Evolutionary conservation across 257 asterid genomes (phyloP).

Genomic region (Lantana camara): DNA sequence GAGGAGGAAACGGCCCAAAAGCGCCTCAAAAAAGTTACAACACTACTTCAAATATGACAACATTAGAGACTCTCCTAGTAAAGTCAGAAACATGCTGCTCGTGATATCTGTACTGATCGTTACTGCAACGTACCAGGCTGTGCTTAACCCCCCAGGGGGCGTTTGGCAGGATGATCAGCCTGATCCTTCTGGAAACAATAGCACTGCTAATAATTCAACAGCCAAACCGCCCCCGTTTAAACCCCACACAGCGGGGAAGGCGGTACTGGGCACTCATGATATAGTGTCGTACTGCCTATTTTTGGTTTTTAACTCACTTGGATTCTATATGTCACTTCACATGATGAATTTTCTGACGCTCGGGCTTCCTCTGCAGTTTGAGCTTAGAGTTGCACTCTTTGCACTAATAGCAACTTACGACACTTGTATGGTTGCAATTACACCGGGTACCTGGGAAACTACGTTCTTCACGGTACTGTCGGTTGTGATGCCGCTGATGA

Average conservation of each 20-base stretch:
- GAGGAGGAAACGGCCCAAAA: neutral
- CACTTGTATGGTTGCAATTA: conserved; percentile 40
- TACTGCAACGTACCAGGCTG: conserved; percentile 55
- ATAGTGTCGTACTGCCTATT: conserved; percentile 29
- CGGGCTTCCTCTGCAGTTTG: conserved; percentile 48
- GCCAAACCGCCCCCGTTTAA: neutral
- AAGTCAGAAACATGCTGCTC: conserved; percentile 43
- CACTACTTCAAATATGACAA: conserved; percentile 41
- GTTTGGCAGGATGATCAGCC: conserved; percentile 54
- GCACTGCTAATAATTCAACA: neutral
- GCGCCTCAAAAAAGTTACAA: conserved; percentile 23
- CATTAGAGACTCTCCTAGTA: conserved; percentile 36
- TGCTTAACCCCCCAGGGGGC: conserved; percentile 64
- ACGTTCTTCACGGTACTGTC: conserved; percentile 20
- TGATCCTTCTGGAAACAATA: neutral
- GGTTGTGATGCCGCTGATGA: conserved; percentile 23
- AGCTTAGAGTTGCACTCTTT: conserved; percentile 39
- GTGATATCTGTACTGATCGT: conserved; percentile 47
- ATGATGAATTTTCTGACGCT: conserved; percentile 40
- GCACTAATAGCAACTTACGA: conserved; percentile 46
- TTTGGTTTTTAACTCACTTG: conserved; percentile 50
- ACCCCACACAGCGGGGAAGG: conserved; percentile 42
- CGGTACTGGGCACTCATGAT: conserved; percentile 44
- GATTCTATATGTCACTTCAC: conserved; percentile 48
- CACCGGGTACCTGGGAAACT: conserved; percentile 22